Evolutionary conservation across 139 green algal genomes (phyloP).

Genomic region (Chlorella sp.): DNA sequence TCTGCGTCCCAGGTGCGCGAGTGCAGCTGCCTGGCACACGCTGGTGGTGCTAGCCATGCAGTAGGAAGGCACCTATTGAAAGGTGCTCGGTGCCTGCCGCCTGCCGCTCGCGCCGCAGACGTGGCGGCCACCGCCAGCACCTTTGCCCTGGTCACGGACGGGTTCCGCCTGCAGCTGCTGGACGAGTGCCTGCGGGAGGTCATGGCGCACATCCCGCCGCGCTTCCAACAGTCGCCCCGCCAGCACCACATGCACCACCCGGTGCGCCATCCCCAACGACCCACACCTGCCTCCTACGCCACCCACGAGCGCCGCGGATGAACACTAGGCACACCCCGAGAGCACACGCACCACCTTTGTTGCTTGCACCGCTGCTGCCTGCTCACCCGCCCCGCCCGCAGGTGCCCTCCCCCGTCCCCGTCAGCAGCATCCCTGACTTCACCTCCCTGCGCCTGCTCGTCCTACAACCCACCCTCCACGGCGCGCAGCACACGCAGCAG

Average conservation of each 20-base stretch:
- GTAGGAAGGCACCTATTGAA: too few relatives aligned
- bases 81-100: too few relatives aligned
- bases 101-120: too few relatives aligned
- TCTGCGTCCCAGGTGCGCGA: neutral
- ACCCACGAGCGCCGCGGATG: too few relatives aligned
- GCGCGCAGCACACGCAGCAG: neutral
- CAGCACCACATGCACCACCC: neutral
- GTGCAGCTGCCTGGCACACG: too few relatives aligned
- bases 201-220: neutral
- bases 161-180: neutral
- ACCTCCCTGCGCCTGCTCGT: neutral
- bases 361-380: too few relatives aligned
- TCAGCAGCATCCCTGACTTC: neutral
- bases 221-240: neutral
- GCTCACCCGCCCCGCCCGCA: too few relatives aligned
- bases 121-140: neutral
- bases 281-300: too few relatives aligned
- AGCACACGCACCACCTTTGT: too few relatives aligned
- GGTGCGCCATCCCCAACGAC: too few relatives aligned
- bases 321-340: too few relatives aligned
- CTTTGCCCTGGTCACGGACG: neutral
- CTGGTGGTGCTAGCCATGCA: too few relatives aligned
- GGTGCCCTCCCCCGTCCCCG: neutral
- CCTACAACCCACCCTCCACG: neutral
- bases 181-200: neutral